Percentiles rank a stretch among this genome's conserved stretches.
Conservation (phyloP, 2,329 filamentous ascomycete species). For the Xylaria sp. region DNA sequence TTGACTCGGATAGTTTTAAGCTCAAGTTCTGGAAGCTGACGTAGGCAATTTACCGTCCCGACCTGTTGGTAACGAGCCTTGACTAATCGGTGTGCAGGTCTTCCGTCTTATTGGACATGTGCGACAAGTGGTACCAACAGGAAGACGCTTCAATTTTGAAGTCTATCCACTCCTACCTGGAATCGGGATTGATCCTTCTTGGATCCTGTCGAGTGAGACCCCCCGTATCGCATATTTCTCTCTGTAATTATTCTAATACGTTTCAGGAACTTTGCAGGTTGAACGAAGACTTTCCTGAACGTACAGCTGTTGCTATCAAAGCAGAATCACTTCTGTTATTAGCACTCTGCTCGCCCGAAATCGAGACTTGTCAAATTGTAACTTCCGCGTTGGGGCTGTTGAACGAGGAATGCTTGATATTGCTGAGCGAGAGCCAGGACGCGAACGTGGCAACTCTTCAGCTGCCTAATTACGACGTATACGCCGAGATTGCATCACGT, state of each 20-base stretch:
- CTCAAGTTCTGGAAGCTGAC: slow-evolving; percentile 64
- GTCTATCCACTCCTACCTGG: slow-evolving; percentile 66
- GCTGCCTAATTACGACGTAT: slow-evolving; percentile 70
- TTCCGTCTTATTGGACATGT: slow-evolving; percentile 60
- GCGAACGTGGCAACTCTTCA: slow-evolving; percentile 63
- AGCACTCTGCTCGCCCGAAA: slow-evolving; percentile 72
- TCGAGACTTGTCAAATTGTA: slow-evolving; percentile 73
- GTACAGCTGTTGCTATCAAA: slow-evolving; percentile 63
- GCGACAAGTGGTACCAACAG: slow-evolving; percentile 59
- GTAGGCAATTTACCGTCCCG: slow-evolving; percentile 50
- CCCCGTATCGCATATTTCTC: neutral
- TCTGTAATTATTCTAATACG: slow-evolving; percentile 28
- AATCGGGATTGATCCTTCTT: slow-evolving; percentile 65
- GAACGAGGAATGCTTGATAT: slow-evolving; percentile 68
- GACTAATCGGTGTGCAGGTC: slow-evolving; percentile 51
- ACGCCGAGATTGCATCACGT: slow-evolving; percentile 70
- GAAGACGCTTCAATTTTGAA: slow-evolving; percentile 58
- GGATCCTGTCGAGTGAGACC: slow-evolving; percentile 59
- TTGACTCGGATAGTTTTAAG: slow-evolving; percentile 54
- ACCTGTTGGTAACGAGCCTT: slow-evolving; percentile 30
- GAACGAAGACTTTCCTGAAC: slow-evolving; percentile 65
- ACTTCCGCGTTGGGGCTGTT: slow-evolving; percentile 71
- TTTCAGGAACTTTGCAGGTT: slow-evolving; percentile 65
- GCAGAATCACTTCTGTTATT: slow-evolving; percentile 72
- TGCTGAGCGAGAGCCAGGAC: slow-evolving; percentile 62